These are phyloP conservation scores for Closterium sp. DNA, from an alignment of 139 green algal genomes.

Conservation along the genomic window DNA sequence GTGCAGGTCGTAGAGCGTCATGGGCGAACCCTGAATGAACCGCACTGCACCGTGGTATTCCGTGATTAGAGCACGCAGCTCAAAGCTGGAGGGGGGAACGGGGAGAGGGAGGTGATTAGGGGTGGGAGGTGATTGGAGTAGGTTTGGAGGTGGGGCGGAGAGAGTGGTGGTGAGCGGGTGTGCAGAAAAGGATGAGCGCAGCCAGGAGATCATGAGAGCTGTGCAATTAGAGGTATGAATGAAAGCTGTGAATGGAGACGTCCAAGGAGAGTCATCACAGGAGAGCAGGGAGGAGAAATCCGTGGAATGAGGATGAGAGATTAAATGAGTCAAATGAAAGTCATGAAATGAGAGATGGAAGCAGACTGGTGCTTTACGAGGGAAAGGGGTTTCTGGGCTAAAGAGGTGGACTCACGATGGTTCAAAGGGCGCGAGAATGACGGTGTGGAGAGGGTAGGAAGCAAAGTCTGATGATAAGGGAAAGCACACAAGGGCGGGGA, in stretches of 20 bases:
- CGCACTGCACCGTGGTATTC: slow-evolving; percentile 20
- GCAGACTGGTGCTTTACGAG: not conserved
- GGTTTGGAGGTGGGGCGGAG: not conserved
- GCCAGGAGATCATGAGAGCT: too few species aligned
- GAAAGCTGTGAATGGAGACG: too few species aligned
- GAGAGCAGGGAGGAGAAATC: too few species aligned
- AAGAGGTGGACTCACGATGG: not conserved
- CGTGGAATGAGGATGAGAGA: too few species aligned
- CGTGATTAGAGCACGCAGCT: slow-evolving; percentile 20
- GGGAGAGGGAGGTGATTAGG: not conserved
- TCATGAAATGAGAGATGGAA: not conserved
- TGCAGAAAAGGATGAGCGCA: too few species aligned
- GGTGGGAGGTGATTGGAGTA: not conserved
- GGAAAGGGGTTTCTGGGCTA: not conserved
- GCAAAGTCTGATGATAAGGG: not conserved
- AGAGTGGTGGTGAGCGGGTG: too few species aligned
- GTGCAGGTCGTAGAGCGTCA: slow-evolving; percentile 16
- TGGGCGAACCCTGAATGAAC: slow-evolving; percentile 18
- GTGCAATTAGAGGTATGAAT: too few species aligned
- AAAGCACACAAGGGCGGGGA: not conserved
- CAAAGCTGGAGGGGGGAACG: slow-evolving; percentile 14
- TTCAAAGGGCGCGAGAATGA: not conserved
- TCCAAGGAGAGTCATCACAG: too few species aligned
- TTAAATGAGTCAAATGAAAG: not conserved
- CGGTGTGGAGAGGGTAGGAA: not conserved